Base-by-base conservation (phyloP, 2,329 filamentous ascomycete genomes). In the Sphaerulina musiva region DNA sequence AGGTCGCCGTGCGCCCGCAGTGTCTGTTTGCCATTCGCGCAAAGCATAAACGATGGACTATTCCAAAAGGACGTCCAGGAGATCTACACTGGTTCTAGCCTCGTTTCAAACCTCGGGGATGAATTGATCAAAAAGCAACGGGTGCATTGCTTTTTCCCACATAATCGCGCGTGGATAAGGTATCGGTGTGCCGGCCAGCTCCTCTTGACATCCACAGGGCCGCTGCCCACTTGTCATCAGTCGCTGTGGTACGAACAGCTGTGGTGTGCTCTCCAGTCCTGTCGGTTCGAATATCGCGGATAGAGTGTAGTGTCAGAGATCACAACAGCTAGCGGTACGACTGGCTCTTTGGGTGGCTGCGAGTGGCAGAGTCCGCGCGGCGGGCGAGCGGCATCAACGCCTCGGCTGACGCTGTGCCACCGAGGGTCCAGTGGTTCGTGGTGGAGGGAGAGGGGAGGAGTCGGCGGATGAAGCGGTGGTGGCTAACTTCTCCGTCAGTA, bases 21-120 rank as follows among this genome's bases (percentile, higher is more conserved):
- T 44, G 26, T 50, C 36, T 23, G 39, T 46, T 23, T 11, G 26
- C 8, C 47, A 45, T n/a, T 55, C 48, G 53, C 53, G 53, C 47
- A 55, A 55, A 55, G 47, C 29, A 29, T 50, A 41, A 41, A 20
- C 42, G 8, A 26, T 38, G 34, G 34, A n/a, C 12, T 11, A 38
- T 38, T 11, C 11, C 31, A 31, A 20, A 32, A 38, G 40, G 29
- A 23, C 7, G 38, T 32, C 23, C 20, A 49, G 12, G 23, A 49
- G 42, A 29, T 12, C 17, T 44, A 44, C 7, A 10, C 42, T 26
- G 12, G 31, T 51, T 51, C 41, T 51, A 38, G 48, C 48, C 14
- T 34, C 34, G 48, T 51, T 51, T 43, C 47, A 45, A 6, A 29
- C 26, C 5, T 29, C 3, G 5, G 5, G 26, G 26, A 29, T 4